Evolutionary conservation across 2,329 filamentous ascomycete species (phyloP), one percentile per base, ranked within the genome.

Genomic region (Tolypocladium pustulatum): DNA sequence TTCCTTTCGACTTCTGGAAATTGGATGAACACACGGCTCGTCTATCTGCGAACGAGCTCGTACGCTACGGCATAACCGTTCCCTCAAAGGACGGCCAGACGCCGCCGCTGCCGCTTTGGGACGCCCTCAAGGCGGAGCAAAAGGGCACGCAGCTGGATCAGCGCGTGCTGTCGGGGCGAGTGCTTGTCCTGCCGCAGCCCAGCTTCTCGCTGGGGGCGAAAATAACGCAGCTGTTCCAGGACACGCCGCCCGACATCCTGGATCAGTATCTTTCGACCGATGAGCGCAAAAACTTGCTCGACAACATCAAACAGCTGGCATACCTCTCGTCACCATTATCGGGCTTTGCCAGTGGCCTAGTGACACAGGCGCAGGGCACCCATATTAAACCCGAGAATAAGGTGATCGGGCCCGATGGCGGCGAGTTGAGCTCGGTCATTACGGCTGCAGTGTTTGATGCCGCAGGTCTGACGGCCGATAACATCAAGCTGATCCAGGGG

Each of bases 101-200:
- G 17, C 22, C 32, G 34, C 37, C 55, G 20, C n/a, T 43, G 22
- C 59, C 59, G 46, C 52, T 60, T 13, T 60, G 59, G 56, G 30
- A 60, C 2, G 56, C 52, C 6, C 34, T 60, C 38, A 38, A 38
- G 37, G 15, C 10, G 37, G 37, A 15, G 37, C 37, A 38, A 38
- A 38, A 38, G 37, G 37, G 37, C 13, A 17, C 37, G 37, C 32
- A 34, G 9, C 37, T 38, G 37, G 37, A 38, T 17, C 37, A 38
- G 20, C 68, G 73, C 6, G 55, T 62, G 1, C 38, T 76, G 0
- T 72, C 71, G 0, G 76, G 75, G 0, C 68, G 75, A 0, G 64
- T 70, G 4, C 63, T 76, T 0, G 67, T 78, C 4, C 65, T 77
- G 0, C 76, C 75, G 0, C 75, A 78, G 62, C 69, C 74, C 0